A percentile compares a stretch with the other conserved stretches of the same genome.
Evolutionary conservation across 2,329 filamentous ascomycete species (phyloP).

Genomic region (Nigrograna mackinnonii): DNA sequence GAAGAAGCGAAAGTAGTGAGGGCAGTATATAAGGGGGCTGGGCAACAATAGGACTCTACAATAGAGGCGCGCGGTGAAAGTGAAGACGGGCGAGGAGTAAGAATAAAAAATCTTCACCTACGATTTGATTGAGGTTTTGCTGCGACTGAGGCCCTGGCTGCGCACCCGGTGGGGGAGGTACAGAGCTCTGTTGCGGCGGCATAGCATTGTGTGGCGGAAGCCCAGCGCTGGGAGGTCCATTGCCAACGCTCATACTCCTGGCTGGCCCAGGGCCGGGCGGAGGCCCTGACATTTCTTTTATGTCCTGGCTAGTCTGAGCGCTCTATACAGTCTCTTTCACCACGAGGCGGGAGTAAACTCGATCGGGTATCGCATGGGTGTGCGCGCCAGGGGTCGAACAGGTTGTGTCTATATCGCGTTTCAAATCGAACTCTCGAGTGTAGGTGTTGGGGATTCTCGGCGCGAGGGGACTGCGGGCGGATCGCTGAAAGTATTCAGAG

Average conservation of each 20-base stretch:
- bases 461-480: no score
- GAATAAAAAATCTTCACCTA: constrained; percentile 55
- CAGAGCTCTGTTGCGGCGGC: constrained; percentile 52
- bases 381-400: no score
- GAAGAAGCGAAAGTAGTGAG: no score
- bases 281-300: constrained; percentile 37
- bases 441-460: no score
- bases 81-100: not conserved
- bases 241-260: constrained; percentile 46
- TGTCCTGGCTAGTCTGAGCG: constrained; percentile 22
- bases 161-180: constrained; percentile 48
- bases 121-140: constrained; percentile 94
- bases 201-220: constrained; percentile 47
- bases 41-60: no score
- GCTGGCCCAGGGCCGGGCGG: constrained; percentile 38
- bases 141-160: constrained; percentile 67
- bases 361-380: no score
- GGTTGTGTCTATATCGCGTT: no score
- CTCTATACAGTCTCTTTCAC: constrained; percentile 20
- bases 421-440: no score
- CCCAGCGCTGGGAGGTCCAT: constrained; percentile 45
- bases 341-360: constrained; percentile 12
- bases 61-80: not conserved
- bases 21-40: no score
- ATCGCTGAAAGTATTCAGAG: no score